Base-by-base conservation (phyloP, 371 early-diverging fungal species). In the Globomyces sp. region DNA sequence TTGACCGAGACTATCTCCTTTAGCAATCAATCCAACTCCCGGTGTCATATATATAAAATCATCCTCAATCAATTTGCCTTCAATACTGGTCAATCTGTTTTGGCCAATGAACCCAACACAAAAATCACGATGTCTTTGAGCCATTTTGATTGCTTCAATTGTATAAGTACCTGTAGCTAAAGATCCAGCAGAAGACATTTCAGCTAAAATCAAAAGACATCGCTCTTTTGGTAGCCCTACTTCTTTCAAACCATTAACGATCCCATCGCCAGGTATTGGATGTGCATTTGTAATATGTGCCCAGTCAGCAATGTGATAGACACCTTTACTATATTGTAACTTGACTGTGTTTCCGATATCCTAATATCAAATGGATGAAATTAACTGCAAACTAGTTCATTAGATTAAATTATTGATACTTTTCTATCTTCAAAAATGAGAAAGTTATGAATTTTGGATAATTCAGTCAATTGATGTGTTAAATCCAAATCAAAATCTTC, bases 1-100 rank as follows among this genome's bases (percentile, higher is more conserved):
- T 77, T 98, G 97, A 44, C 98, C 98, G 44, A 98, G 75, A 1
- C 81, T 85, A 77, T 98, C 98, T 24, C 91, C 90, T 48, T 66
- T 65, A n/a, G 84, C 81, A 11, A 85, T 91, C 72, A 98, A 73
- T 4, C 88, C 88, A 48, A 98, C 95, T 68, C 98, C 98, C 2
- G 98, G 98, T 0, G 94, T 92, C 92, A 98, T 88, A 72, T 89
- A 87, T 57, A 98, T 79, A 57, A 94, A 93, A 65, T 96, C 96
- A 49, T 69, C 65, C 43, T 87, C 86, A 6, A 84, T 85, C 44
- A 85, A 86, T 41, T 53, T 63, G 13, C 55, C 64, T 43, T 57
- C 62, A 34, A 53, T 66, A 5, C 47, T 9, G 13, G 65, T 63
- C 48, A 80, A 45, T 24, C 86, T 74, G 55, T 86, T 78, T 73